These are phyloP conservation scores for Arachnomyces sp. DNA, from an alignment of 2,329 filamentous ascomycete genomes.

Conservation along the genomic window DNA sequence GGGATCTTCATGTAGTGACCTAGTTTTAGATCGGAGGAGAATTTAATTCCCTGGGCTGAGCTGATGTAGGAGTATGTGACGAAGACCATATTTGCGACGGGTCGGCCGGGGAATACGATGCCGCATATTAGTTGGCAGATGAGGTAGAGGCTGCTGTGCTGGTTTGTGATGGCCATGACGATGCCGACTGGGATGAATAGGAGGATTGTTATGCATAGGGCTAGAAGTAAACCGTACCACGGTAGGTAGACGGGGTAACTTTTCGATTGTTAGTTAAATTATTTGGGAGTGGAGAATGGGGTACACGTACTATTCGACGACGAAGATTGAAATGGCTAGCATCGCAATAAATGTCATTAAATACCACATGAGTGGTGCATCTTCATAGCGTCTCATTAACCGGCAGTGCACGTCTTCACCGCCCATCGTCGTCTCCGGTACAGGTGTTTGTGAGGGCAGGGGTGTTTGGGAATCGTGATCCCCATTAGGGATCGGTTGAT, in stretches of 20 bases:
- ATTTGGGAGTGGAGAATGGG: background rate
- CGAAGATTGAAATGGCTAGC: conserved; percentile 71
- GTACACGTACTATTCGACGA: conserved; percentile 67
- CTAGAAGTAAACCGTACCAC: conserved; percentile 77
- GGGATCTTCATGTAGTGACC: conserved; percentile 57
- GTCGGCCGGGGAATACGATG: conserved; percentile 71
- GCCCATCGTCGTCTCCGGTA: conserved; percentile 44
- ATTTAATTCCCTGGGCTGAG: conserved; percentile 81
- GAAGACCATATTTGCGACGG: conserved; percentile 89
- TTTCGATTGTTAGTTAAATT: conserved; percentile 13
- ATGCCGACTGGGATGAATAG: conserved; percentile 89
- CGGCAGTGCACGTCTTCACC: conserved; percentile 78
- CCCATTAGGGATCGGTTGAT: conserved; percentile 42
- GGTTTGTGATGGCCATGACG: conserved; percentile 88
- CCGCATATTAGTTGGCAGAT: conserved; percentile 82
- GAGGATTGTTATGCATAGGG: conserved; percentile 67
- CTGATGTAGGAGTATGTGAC: conserved; percentile 88
- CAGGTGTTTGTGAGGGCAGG: conserved; percentile 6
- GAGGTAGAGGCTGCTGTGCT: conserved; percentile 78
- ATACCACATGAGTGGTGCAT: conserved; percentile 78
- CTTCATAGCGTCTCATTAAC: conserved; percentile 73
- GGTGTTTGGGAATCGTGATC: too few relatives aligned
- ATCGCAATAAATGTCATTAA: conserved; percentile 66
- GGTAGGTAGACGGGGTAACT: conserved; percentile 74
- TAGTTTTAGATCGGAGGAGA: conserved; percentile 77